Conservation (phyloP, 352 stramenopile species). For the Phytophthora multivora region DNA sequence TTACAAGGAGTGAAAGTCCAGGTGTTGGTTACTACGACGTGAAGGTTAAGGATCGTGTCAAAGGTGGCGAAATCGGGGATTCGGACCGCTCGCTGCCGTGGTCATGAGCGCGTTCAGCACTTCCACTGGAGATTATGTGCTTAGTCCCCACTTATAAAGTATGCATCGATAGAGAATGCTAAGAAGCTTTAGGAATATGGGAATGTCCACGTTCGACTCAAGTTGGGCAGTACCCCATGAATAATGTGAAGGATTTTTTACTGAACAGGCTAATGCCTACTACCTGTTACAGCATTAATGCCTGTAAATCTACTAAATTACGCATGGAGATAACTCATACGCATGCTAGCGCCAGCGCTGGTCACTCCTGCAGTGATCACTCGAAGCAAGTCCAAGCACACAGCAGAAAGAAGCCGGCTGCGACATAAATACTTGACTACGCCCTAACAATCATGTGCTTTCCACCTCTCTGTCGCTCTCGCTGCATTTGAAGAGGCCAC, state of each 20-base stretch:
- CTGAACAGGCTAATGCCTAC: slow-evolving; percentile 7
- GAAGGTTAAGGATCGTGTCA: slow-evolving; percentile 63
- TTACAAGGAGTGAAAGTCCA: slow-evolving; percentile 70
- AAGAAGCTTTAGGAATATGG: slow-evolving; percentile 1
- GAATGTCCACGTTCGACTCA: slow-evolving; percentile 18
- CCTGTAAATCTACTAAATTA: slow-evolving; percentile 31
- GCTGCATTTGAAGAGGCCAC: slow-evolving; percentile 14
- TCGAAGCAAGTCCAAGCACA: slow-evolving; percentile 23
- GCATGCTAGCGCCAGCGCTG: slow-evolving; percentile 31
- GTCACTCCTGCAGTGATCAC: slow-evolving; percentile 5
- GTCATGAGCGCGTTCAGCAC: slow-evolving; percentile 35
- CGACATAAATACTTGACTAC: slow-evolving; percentile 60
- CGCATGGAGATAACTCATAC: slow-evolving; percentile 33
- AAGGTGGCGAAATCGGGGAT: slow-evolving; percentile 79
- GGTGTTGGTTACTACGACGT: slow-evolving; percentile 84
- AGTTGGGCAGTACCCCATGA: not conserved
- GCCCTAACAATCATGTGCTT: slow-evolving; percentile 44
- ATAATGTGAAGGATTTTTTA: not conserved
- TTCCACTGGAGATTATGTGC: slow-evolving; percentile 11
- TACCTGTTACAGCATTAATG: slow-evolving; percentile 12
- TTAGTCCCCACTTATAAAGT: slow-evolving; percentile 18
- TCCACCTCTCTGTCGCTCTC: slow-evolving; percentile 6
- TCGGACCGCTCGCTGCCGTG: slow-evolving; percentile 69
- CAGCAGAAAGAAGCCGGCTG: slow-evolving; percentile 20
- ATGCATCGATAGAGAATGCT: slow-evolving; percentile 16